phyloP scores from a whole-genome alignment of 495 filamentous ascomycete genomes.

The Aspergillus carlsbadensis region DNA sequence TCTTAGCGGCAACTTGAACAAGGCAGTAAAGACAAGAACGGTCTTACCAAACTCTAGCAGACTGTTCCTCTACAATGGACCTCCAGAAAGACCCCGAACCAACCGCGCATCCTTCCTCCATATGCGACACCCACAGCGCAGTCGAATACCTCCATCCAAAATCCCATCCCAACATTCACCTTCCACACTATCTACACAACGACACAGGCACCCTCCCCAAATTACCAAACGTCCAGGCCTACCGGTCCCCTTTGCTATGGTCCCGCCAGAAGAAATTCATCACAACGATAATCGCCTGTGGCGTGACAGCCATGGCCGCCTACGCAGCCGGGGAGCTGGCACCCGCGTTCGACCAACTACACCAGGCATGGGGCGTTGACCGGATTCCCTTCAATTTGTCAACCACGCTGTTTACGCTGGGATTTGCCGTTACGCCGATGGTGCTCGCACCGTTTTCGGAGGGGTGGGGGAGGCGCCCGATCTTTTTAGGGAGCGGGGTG shows the following conservation, averaged over 20 bases:
- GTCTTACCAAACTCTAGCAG: no score
- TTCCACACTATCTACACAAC: no score
- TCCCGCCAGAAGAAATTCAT: conserved; percentile 56
- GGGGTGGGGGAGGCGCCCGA: conserved; percentile 69
- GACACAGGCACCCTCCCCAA: no score
- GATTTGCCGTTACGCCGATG: conserved; percentile 80
- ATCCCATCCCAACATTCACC: no score
- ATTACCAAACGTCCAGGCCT: no score
- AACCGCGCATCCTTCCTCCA: no score
- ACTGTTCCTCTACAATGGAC: no score
- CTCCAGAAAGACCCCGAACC: no score
- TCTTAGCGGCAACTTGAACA: no score
- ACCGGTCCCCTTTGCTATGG: conserved; percentile 63
- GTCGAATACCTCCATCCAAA: no score
- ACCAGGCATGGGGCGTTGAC: conserved; percentile 53
- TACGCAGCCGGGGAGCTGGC: conserved; percentile 76
- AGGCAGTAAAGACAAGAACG: no score
- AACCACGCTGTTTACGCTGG: conserved; percentile 73
- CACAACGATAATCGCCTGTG: conserved; percentile 63
- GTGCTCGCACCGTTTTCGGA: conserved; percentile 79
- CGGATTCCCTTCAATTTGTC: conserved; percentile 62
- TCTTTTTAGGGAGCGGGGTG: conserved; percentile 55
- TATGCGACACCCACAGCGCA: no score
- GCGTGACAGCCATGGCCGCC: conserved; percentile 69
- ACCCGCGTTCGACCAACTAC: conserved; percentile 58